Evolutionary conservation across 345 rosid species (phyloP), one percentile per base, ranked within the genome.

Genomic region (Lumnitzera littorea): DNA sequence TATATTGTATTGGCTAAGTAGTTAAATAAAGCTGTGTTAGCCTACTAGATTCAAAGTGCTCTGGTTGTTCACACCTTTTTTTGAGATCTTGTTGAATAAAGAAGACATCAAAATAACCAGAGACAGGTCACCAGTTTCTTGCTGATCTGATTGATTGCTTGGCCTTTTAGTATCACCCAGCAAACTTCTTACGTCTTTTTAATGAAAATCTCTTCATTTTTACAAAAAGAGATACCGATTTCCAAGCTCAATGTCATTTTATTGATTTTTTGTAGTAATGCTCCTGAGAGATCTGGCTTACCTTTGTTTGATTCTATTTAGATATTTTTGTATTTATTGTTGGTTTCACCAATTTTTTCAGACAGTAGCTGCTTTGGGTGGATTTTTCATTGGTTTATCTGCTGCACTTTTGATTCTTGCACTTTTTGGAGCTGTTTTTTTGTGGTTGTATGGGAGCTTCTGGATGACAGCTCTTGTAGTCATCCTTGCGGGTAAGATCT

Each of bases 361-460:
- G 99, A 82, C 62, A 49, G 63, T 78, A 61, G 83, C 91, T 66
- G 81, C 80, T 63, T 64, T 86, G 58, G 62, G 72, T 65, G 78
- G 88, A 24, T 70, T 84, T 76, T 82, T 88, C 67, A 57, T 84
- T 24, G 97, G 97, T 64, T 77, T 86, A 20, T 73, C 80, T 63
- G 61, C 84, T 66, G 92, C 86, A 29, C 66, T 89, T 52, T 48
- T 88, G 50, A 71, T 81, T 50, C 78, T 86, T 71, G 87, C 85
- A 67, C 58, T 83, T 64, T 77, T 74, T 67, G 95, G 91, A 62
- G 65, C 74, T 25, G 60, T 82, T 81, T 74, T 88, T 54, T 71
- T 90, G 27, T 90, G 97, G 96, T 75, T 85, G 59, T 88, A 84
- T 77, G 97, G 99, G 79, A 90, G 99, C 74, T 86, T 90, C 71